Base-by-base conservation (phyloP, 1,139 yeast genomes). In the Taphrina pruni region DNA sequence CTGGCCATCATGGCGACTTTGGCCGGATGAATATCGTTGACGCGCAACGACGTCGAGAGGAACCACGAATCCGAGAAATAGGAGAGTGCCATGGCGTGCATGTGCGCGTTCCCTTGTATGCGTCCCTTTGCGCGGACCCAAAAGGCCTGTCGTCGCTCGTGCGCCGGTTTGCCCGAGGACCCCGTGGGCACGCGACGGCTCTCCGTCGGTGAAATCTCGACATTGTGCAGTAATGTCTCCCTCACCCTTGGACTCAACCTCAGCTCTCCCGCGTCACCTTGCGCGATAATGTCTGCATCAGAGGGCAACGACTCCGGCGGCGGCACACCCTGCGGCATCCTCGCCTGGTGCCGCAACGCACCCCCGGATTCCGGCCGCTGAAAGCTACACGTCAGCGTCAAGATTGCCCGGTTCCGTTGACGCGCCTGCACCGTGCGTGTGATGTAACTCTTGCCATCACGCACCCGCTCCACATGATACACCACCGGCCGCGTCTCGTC, bases 1-100 rank as follows among this genome's bases (percentile, higher is more conserved):
- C 89, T 86, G 9, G 87, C 88, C 56, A 87, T 84, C 77, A 83
- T 78, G 20, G 78, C 76, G 14, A 84, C 80, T 20, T 83, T 80
- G 70, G 78, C 79, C 73, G 81, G 74, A 20, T 81, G 81, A 64
- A 80, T 72, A 56, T 80, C 75, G 70, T 83, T 82, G 71, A 83
- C 79, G 65, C 83, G 78, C 73, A 83, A 81, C 32, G 83, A 78
- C 0, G 87, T 78, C 20, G 85, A 82, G 66, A 88, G 78, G 71
- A 86, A 81, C 71, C 84, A 82, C 11, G 87, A 82, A 76, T 89
- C 95, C 0, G 89, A 83, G 35, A 88, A 79, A 70, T 85, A 86
- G 0, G 88, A 88, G 67, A 88, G 77, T 0, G 89, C 90, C 35
- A 84, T 86, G 75, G 84, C 86, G 72, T 86, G 84, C 75, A 81